A percentile compares a stretch with the other conserved stretches of the same genome.
phyloP scores from a whole-genome alignment of 805 yeast species.

The Teunomyces tritomae region DNA sequence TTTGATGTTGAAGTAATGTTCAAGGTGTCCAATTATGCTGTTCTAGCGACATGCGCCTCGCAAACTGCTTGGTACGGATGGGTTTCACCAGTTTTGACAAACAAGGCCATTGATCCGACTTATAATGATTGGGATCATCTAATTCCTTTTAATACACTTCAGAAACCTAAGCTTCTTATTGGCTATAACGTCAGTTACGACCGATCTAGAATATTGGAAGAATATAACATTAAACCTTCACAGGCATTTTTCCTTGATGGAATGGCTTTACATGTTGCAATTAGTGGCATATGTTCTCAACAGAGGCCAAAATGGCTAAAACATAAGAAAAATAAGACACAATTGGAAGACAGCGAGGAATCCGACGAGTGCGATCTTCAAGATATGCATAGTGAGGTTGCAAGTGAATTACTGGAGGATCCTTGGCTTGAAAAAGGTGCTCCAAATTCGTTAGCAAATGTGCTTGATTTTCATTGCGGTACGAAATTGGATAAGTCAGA shows the following conservation, averaged over 20 bases:
- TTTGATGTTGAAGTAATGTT: constrained; percentile 91
- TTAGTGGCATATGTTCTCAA: constrained; percentile 87
- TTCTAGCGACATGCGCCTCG: constrained; percentile 78
- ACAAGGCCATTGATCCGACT: constrained; percentile 40
- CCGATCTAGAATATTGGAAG: constrained; percentile 81
- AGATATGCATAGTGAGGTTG: constrained; percentile 16
- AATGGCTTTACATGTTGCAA: constrained; percentile 88
- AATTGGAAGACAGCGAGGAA: constrained; percentile 13
- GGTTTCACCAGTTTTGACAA: constrained; percentile 83
- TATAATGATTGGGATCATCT: constrained; percentile 53
- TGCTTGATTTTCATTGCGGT: constrained; percentile 75
- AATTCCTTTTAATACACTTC: constrained; percentile 64
- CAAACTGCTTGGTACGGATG: constrained; percentile 86
- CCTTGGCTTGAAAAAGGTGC: constrained; percentile 86
- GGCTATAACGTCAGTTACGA: constrained; percentile 94
- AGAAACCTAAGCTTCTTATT: constrained; percentile 56
- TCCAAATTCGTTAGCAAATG: constrained; percentile 75
- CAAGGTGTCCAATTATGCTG: constrained; percentile 69
- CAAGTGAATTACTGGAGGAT: constrained; percentile 46
- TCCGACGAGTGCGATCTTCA: constrained; percentile 18
- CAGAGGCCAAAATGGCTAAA: constrained; percentile 80
- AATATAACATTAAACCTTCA: constrained; percentile 65
- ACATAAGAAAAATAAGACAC: constrained; percentile 42
- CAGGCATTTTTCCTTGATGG: constrained; percentile 85
- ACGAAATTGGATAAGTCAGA: constrained; percentile 61